Evolutionary conservation across 805 yeast species (phyloP), one percentile per base, ranked within the genome.

Genomic region (Yarrowia sp.): DNA sequence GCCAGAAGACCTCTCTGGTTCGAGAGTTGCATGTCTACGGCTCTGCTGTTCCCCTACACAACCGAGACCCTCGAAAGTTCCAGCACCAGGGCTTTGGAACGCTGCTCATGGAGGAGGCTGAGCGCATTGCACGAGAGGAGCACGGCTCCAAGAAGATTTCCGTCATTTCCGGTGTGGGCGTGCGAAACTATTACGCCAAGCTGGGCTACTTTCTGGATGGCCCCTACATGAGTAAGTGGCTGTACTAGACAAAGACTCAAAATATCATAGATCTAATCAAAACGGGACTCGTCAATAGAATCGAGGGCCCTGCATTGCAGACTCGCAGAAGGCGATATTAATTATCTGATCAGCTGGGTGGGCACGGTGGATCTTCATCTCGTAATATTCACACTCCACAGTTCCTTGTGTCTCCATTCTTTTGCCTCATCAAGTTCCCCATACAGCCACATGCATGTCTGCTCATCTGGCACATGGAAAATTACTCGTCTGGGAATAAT

Each of bases 51-150:
- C 98, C 99, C 3, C 79, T 95, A 68, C 99, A 95, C 77, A 90
- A 96, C 3, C 85, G 98, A 72, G 99, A 95, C 79, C 99, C 99
- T 55, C 85, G 97, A 75, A 95, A 95, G 78, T 95, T 95, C 82
- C 99, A 95, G 80, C 99, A 95, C 81, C 99, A 95, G 82, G 99
- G 99, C 20, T 95, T 94, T 77, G 99, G 99, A 71, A 94, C 99
- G 7, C 82, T 95, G 74, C 79, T 95, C 64, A 95, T 95, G 99
- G 98, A 95, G 78, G 99, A 95, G 78, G 99, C 99, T 3, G 98
- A 92, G 74, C 85, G 97, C 71, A 95, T 95, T 69, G 95, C 99
- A 1, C 84, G 87, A 64, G 97, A 92, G 74, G 99, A 95, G 76
- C 99, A 95, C 77, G 97, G 97, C 0, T 89, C 97, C 5, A 81